A percentile compares a stretch with the other conserved stretches of the same genome.
Conservation (phyloP, 163 green algal genomes). For the Coccomyxa subellipsoidea region DNA sequence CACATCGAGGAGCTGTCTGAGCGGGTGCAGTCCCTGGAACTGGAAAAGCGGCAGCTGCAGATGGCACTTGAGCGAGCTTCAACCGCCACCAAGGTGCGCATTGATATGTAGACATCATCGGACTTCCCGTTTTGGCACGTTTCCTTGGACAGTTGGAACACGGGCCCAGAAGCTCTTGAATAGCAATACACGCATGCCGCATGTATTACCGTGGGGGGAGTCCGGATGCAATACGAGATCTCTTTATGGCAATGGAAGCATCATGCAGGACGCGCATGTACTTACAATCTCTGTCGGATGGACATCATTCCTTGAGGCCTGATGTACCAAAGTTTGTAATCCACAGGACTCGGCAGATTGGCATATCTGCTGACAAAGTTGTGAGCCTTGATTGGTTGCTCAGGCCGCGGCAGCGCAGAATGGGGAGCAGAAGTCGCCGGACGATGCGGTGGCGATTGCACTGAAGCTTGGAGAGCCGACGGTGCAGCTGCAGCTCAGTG, state of each 20-base stretch:
- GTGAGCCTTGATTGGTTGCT: not conserved
- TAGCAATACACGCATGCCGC: no score
- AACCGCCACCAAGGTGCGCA: not conserved
- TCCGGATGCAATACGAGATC: no score
- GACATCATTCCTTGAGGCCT: no score
- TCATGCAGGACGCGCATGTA: no score
- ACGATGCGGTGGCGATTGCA: not conserved
- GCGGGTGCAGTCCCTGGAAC: not conserved
- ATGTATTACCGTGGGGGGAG: no score
- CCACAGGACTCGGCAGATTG: no score
- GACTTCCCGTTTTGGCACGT: not conserved
- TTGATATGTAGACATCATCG: not conserved
- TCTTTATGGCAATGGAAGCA: no score
- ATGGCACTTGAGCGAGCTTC: not conserved
- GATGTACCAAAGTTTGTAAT: no score
- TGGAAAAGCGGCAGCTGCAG: not conserved
- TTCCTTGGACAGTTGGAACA: not conserved
- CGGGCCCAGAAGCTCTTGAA: no score
- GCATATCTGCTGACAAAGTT: no score
- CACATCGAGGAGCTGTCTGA: not conserved
- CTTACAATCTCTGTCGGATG: no score
- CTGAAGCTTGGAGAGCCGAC: not conserved
- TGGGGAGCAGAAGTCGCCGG: not conserved
- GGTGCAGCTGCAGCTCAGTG: not conserved
- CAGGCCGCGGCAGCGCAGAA: not conserved